These are phyloP conservation scores for Acarospora socialis DNA, from an alignment of 2,329 filamentous ascomycete genomes.

Conservation along the genomic window DNA sequence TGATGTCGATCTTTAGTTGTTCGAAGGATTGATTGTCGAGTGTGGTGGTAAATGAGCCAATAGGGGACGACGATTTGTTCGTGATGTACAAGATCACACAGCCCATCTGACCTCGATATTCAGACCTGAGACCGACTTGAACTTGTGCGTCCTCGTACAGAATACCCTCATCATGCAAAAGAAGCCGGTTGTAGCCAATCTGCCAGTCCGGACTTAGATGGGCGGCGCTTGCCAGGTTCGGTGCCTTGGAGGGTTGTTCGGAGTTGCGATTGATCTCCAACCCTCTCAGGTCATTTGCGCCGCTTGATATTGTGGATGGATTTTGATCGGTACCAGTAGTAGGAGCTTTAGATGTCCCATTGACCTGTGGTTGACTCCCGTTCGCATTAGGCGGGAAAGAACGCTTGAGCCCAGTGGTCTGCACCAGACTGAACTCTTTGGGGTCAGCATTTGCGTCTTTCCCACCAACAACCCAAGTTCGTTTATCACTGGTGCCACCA, in stretches of 20 bases:
- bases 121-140: constrained; percentile 79
- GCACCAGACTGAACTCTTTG: constrained; percentile 64
- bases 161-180: constrained; percentile 69
- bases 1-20: constrained; percentile 69
- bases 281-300: constrained; percentile 16
- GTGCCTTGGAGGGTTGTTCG: constrained; percentile 41
- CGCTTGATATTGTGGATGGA: constrained; percentile 27
- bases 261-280: constrained; percentile 36
- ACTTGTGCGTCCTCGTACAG: constrained; percentile 92
- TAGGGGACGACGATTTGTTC: constrained; percentile 75
- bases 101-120: constrained; percentile 90
- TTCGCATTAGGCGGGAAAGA: constrained; percentile 53
- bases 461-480: constrained; percentile 94
- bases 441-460: constrained; percentile 82
- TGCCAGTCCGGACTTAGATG: constrained; percentile 95
- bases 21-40: constrained; percentile 57
- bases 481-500: constrained; percentile 79
- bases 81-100: constrained; percentile 92
- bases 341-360: too few species aligned
- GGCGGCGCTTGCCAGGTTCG: constrained; percentile 81
- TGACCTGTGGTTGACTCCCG: too few species aligned
- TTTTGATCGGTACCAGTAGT: constrained; percentile 21
- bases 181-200: constrained; percentile 67
- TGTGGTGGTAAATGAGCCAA: constrained; percentile 88
- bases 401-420: constrained; percentile 70